Conservation (phyloP, 1,284 basidiomycete species). For the Boletus semigastroideus region DNA sequence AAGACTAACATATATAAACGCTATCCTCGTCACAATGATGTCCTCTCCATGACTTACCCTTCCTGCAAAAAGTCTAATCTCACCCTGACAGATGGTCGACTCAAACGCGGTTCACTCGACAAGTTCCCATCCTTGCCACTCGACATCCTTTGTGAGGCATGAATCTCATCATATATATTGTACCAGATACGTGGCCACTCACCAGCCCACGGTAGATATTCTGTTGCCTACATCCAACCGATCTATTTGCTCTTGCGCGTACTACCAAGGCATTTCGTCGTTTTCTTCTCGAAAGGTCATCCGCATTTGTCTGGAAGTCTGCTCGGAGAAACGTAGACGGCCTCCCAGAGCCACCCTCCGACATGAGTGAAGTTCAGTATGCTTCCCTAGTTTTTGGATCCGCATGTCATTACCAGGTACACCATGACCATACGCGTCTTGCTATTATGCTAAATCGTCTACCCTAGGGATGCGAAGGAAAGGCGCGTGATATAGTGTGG, state of each 20-base stretch:
- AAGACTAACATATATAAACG: slow-evolving; percentile 6
- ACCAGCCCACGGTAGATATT: slow-evolving; percentile 25
- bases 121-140: slow-evolving; percentile 26
- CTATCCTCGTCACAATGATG: not conserved
- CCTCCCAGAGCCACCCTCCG: slow-evolving; percentile 33
- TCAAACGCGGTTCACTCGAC: slow-evolving; percentile 24
- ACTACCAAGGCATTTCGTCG: slow-evolving; percentile 28
- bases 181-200: not conserved
- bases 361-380: slow-evolving; percentile 35
- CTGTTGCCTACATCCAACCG: slow-evolving; percentile 26
- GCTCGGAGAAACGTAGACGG: slow-evolving; percentile 24
- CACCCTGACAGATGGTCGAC: not conserved
- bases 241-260: slow-evolving; percentile 33
- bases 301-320: slow-evolving; percentile 30
- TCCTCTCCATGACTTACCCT: slow-evolving; percentile 11
- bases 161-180: not conserved
- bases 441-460: slow-evolving; percentile 3
- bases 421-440: not conserved
- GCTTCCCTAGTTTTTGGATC: slow-evolving; percentile 34
- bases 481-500: slow-evolving; percentile 31
- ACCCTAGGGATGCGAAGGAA: slow-evolving; percentile 27
- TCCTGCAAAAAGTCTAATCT: not conserved
- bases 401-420: slow-evolving; percentile 29
- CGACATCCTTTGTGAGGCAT: slow-evolving; percentile 28
- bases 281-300: slow-evolving; percentile 27